Conservation (phyloP, 805 yeast species). For the Ogataea henricii region DNA sequence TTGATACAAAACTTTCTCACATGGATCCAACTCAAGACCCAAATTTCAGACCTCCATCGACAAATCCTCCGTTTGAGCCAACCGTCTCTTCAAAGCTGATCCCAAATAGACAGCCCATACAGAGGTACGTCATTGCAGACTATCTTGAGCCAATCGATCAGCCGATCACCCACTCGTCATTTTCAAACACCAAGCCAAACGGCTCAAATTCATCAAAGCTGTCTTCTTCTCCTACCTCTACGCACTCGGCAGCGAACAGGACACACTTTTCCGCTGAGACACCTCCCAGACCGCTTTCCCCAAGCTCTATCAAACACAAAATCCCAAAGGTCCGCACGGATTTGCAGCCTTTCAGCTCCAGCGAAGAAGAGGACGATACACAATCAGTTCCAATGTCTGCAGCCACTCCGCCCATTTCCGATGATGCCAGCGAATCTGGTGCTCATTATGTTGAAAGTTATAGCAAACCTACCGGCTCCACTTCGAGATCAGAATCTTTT, state of each 20-base stretch:
- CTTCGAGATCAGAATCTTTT: not conserved
- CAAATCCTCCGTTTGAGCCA: constrained; percentile 60
- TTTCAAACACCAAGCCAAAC: constrained; percentile 3
- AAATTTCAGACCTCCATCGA: constrained; percentile 82
- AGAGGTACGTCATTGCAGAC: constrained; percentile 77
- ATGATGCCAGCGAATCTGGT: constrained; percentile 9
- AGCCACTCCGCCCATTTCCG: constrained; percentile 7
- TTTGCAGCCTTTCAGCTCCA: constrained; percentile 56
- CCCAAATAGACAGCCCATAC: constrained; percentile 76
- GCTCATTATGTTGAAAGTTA: not conserved
- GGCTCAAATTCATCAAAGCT: not conserved
- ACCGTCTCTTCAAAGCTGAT: constrained; percentile 67
- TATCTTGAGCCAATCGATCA: constrained; percentile 71
- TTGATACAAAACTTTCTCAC: not conserved
- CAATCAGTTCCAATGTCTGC: constrained; percentile 10
- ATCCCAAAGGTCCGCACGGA: constrained; percentile 53
- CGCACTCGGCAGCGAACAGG: constrained; percentile 5
- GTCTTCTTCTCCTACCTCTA: constrained; percentile 1
- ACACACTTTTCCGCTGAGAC: constrained; percentile 23
- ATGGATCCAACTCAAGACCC: constrained; percentile 97
- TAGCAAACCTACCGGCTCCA: not conserved
- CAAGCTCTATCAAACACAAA: constrained; percentile 29
- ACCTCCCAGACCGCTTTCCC: constrained; percentile 41
- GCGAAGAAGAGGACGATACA: constrained; percentile 44
- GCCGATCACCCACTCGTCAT: constrained; percentile 58